These are phyloP conservation scores for Russula vinacea DNA, from an alignment of 768 basidiomycete genomes.

Conservation along the genomic window DNA sequence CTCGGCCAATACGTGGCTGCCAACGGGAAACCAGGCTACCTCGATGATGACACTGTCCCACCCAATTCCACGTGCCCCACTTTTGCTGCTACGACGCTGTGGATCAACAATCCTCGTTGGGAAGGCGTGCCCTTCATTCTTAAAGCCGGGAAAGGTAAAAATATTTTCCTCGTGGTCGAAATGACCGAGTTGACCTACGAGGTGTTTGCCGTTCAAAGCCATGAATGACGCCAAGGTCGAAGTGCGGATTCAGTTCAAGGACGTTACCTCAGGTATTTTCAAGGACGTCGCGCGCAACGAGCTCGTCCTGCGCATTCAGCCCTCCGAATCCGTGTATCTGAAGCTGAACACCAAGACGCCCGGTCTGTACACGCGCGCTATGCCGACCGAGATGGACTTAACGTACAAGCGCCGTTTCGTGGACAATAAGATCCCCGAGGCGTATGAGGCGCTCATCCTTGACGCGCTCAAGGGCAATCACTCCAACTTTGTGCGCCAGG, in stretches of 20 bases:
- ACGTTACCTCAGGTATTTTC: slow-evolving; percentile 96
- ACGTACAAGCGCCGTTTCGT: slow-evolving; percentile 95
- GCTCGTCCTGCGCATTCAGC: slow-evolving; percentile 95
- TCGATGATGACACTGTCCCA: slow-evolving; percentile 94
- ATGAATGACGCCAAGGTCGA: slow-evolving; percentile 99
- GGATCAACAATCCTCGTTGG: slow-evolving; percentile 95
- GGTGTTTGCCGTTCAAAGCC: slow-evolving; percentile 45
- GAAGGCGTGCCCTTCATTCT: slow-evolving; percentile 98
- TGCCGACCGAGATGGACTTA: slow-evolving; percentile 97
- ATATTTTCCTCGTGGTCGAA: background rate
- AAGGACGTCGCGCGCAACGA: slow-evolving; percentile 95
- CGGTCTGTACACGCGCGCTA: slow-evolving; percentile 82
- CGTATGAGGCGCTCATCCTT: slow-evolving; percentile 91
- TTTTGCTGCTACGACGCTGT: slow-evolving; percentile 84
- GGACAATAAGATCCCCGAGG: slow-evolving; percentile 91
- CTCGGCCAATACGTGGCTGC: slow-evolving; percentile 91
- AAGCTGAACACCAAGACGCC: slow-evolving; percentile 96
- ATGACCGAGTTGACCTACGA: background rate
- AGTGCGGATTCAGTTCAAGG: slow-evolving; percentile 96
- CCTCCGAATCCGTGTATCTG: slow-evolving; percentile 92
- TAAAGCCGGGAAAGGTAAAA: slow-evolving; percentile 88
- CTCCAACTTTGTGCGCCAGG: slow-evolving; percentile 97
- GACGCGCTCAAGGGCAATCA: slow-evolving; percentile 98
- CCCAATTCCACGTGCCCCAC: slow-evolving; percentile 91
- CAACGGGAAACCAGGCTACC: slow-evolving; percentile 96